Conservation (phyloP, 805 yeast species). For the Candida namnaoensis region DNA sequence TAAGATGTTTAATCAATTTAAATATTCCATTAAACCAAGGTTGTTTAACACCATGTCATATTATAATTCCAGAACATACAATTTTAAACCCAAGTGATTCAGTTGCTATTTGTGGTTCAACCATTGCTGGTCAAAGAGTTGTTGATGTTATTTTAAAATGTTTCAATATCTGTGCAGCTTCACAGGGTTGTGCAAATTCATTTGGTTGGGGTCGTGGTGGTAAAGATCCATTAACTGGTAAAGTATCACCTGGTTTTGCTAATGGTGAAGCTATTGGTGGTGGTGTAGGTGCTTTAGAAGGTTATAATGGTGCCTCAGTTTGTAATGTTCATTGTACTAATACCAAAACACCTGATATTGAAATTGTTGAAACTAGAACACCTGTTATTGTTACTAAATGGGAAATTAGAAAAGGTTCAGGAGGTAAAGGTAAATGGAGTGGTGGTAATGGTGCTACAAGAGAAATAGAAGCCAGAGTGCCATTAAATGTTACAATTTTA, state of each 20-base stretch:
- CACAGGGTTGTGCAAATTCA: constrained; percentile 94
- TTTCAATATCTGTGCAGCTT: constrained; percentile 84
- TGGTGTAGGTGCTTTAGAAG: constrained; percentile 87
- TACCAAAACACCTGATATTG: constrained; percentile 88
- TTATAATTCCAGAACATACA: constrained; percentile 53
- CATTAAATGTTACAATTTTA: constrained; percentile 68
- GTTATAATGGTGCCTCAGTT: constrained; percentile 83
- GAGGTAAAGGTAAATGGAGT: constrained; percentile 62
- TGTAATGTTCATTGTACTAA: constrained; percentile 93
- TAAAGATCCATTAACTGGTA: constrained; percentile 35
- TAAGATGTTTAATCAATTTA: constrained; percentile 76
- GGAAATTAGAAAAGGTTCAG: constrained; percentile 62
- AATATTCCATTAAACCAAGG: constrained; percentile 94
- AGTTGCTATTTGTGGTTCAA: constrained; percentile 94
- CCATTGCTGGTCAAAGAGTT: constrained; percentile 87
- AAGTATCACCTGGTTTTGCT: constrained; percentile 63
- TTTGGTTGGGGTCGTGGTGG: constrained; percentile 86
- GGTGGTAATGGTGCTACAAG: constrained; percentile 89
- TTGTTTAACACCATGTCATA: constrained; percentile 70
- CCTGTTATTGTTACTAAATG: constrained; percentile 75
- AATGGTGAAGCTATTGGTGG: constrained; percentile 95
- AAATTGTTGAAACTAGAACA: constrained; percentile 78
- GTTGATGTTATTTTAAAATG: constrained; percentile 86
- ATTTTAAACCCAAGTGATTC: constrained; percentile 75
- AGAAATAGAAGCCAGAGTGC: constrained; percentile 71